A percentile compares a stretch with the other conserved stretches of the same genome.
phyloP scores from a whole-genome alignment of 2,329 filamentous ascomycete species.

The Hymenotorrendiella dingleyae region DNA sequence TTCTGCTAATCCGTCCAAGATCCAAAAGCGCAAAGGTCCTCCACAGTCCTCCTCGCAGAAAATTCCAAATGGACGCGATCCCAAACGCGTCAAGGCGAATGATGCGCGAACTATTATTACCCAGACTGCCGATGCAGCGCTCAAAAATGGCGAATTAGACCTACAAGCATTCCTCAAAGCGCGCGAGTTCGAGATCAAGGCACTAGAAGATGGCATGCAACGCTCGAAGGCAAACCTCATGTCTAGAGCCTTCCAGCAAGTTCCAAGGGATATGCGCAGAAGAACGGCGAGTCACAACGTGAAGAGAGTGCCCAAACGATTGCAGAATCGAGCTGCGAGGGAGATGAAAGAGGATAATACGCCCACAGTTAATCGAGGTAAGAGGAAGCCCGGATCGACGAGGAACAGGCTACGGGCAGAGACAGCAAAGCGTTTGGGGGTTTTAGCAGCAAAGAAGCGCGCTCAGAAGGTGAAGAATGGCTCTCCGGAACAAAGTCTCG shows the following conservation, averaged over 20 bases:
- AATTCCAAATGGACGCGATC: conserved; percentile 19
- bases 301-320: conserved; percentile 74
- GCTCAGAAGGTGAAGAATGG: conserved; percentile 34
- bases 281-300: conserved; percentile 94
- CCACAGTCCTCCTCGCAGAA: conserved; percentile 15
- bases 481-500: conserved; percentile 29
- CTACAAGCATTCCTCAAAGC: conserved; percentile 78
- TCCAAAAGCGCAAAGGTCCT: conserved; percentile 25
- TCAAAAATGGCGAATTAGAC: conserved; percentile 72
- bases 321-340: conserved; percentile 61
- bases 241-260: conserved; percentile 81
- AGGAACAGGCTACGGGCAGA: conserved; percentile 62
- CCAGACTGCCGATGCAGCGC: conserved; percentile 36
- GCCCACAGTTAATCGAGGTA: conserved; percentile 64
- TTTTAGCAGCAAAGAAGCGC: conserved; percentile 52
- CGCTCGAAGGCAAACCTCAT: conserved; percentile 57
- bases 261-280: conserved; percentile 77
- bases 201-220: conserved; percentile 76
- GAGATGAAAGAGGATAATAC: conserved; percentile 91
- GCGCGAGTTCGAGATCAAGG: conserved; percentile 82
- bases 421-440: conserved; percentile 64
- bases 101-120: conserved; percentile 41
- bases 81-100: conserved; percentile 35
- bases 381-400: conserved; percentile 54
- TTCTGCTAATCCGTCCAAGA: neutral